Evolutionary conservation across 495 filamentous ascomycete genomes (phyloP), one percentile per base, ranked within the genome.

Genomic region (Symbiotaphrina buchneri): DNA sequence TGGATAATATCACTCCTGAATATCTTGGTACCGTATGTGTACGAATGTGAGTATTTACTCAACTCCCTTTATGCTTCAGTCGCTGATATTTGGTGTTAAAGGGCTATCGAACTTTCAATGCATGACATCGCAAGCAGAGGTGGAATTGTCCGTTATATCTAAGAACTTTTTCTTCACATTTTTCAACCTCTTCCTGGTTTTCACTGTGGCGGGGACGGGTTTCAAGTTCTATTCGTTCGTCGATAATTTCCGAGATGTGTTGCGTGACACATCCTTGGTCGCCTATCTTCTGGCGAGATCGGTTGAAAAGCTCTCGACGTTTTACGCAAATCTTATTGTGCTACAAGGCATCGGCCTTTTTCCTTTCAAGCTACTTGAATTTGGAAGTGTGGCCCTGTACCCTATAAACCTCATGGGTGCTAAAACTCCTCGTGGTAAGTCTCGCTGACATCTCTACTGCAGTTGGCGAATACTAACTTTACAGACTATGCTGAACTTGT

Each of bases 101-200:
- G 66, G 63, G 61, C 65, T 95, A 14, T 80, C 85, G 1, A 76
- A 75, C 44, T 58, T 65, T 17, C 87, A 99, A 58, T 87, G 87
- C 35, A 83, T 92, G 74, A 74, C 87, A 31, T 94, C 87, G 0
- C 79, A 78, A 40, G 78, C 75, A 16, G 90, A 99, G 35, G 68
- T 95, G n/a, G 90, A 94, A 44, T 63, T 95, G 6, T 94, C 85
- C 5, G 58, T 82, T 24, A 83, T 95, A 46, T 91, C 81, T 34
- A 99, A 99, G 58, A 99, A 94, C 46, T 99, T 94, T 54, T 94
- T 94, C 63, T 99, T 95, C 52, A 81, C 76, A 20, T 99, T 99
- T 57, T 94, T 95, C 67, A 99, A 99, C 54, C 71, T 94, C 15
- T 99, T 99, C 54, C 58, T 95, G 31, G 63, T 94, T 27, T 94